A percentile compares a stretch with the other conserved stretches of the same genome.
Conservation (phyloP, 2,329 filamentous ascomycete genomes). For the Hymenoscyphus occultus region DNA sequence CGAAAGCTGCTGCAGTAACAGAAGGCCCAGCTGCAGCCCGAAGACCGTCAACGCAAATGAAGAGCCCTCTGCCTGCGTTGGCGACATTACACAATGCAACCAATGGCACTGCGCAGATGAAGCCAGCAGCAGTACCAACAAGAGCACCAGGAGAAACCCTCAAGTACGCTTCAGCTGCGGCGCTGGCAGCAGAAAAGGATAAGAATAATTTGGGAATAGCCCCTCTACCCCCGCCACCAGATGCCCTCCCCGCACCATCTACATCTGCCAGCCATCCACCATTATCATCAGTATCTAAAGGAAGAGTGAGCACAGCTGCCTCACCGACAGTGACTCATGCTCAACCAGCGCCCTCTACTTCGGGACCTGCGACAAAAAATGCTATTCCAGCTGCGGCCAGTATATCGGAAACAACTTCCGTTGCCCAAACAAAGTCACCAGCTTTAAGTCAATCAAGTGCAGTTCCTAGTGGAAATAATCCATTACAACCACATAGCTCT, state of each 20-base stretch:
- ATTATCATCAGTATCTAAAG: conserved; percentile 41
- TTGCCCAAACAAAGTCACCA: conserved; percentile 50
- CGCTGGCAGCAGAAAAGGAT: conserved; percentile 86
- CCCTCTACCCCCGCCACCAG: conserved; percentile 86
- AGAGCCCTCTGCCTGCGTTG: conserved; percentile 88
- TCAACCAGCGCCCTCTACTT: conserved; percentile 41
- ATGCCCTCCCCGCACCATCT: conserved; percentile 49
- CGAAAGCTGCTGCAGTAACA: conserved; percentile 51
- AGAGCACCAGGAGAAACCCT: conserved; percentile 84
- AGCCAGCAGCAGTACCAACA: conserved; percentile 83
- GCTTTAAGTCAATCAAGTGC: conserved; percentile 45
- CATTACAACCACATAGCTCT: conserved; percentile 45
- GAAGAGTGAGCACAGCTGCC: conserved; percentile 54
- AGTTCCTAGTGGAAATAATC: conserved; percentile 40
- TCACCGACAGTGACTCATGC: conserved; percentile 52
- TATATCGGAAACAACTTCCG: conserved; percentile 40
- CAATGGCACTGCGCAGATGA: conserved; percentile 71
- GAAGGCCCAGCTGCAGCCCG: conserved; percentile 60
- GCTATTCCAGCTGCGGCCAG: conserved; percentile 34
- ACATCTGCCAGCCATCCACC: conserved; percentile 38
- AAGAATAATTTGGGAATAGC: conserved; percentile 91
- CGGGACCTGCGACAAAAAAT: conserved; percentile 38
- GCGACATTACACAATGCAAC: conserved; percentile 79
- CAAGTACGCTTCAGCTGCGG: conserved; percentile 95
- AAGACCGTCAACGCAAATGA: conserved; percentile 83